Evolutionary conservation across 106 monocot species (phyloP).

Genomic region (Allium sativum): DNA sequence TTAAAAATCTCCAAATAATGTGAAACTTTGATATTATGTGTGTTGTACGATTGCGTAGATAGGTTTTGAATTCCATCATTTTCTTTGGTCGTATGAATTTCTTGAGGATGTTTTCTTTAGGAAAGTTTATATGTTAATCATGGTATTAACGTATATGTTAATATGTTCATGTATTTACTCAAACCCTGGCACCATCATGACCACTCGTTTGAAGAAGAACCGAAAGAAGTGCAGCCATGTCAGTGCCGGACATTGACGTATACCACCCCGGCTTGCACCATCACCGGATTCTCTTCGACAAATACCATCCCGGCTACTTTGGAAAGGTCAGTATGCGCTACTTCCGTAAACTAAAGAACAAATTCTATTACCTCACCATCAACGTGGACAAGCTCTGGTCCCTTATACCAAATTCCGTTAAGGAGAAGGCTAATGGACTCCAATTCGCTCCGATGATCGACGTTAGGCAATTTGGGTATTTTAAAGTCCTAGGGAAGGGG

Average conservation of each 20-base stretch:
- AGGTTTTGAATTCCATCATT: too few species aligned
- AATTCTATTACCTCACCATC: conserved; percentile 61
- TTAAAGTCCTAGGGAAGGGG: conserved; percentile 78
- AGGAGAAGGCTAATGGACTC: conserved; percentile 23
- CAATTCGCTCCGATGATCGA: conserved; percentile 41
- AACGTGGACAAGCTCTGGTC: conserved; percentile 52
- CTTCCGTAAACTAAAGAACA: conserved; percentile 81
- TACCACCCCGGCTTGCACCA: conserved; percentile 84
- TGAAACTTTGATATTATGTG: too few species aligned
- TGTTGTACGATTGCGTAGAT: too few species aligned
- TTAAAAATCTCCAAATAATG: too few species aligned
- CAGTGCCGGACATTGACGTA: conserved; percentile 25
- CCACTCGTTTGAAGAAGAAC: conserved; percentile 72
- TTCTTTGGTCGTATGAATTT: too few species aligned
- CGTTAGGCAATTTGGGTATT: conserved; percentile 67
- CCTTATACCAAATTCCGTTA: conserved; percentile 45
- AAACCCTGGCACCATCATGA: conserved; percentile 41
- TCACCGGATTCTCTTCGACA: conserved; percentile 83
- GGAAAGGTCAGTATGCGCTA: conserved; percentile 92
- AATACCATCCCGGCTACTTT: conserved; percentile 84
- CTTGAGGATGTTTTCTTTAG: too few species aligned
- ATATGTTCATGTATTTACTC: too few species aligned
- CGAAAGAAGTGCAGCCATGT: conserved; percentile 54
- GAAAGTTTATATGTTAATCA: too few species aligned
- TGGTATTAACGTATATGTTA: too few species aligned